These are phyloP conservation scores for Aspergillus affinis DNA, from an alignment of 495 filamentous ascomycete species.

Conservation along the genomic window DNA sequence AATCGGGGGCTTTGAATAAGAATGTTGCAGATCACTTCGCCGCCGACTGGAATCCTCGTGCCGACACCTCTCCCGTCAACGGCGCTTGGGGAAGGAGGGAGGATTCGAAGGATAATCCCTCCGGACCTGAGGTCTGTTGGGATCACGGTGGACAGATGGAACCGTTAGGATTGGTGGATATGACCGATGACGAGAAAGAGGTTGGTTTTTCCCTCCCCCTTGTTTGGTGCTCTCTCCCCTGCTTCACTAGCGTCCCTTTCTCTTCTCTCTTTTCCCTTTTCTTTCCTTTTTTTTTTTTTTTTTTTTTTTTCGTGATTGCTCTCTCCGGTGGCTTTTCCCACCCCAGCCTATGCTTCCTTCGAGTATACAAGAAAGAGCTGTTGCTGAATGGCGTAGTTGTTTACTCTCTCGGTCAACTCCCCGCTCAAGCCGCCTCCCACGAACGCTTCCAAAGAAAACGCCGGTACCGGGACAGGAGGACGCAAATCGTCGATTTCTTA, in stretches of 20 bases:
- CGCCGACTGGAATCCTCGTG: constrained; percentile 72
- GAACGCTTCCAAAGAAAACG: constrained; percentile 66
- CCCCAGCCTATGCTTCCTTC: background rate
- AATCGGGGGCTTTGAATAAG: constrained; percentile 54
- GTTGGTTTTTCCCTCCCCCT: constrained; percentile 46
- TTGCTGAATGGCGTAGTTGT: constrained; percentile 54
- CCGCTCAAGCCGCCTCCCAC: constrained; percentile 81
- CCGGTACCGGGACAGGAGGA: constrained; percentile 53
- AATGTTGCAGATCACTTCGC: constrained; percentile 71
- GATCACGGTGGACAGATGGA: constrained; percentile 70
- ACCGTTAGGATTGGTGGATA: constrained; percentile 71
- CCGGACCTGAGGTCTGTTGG: constrained; percentile 86
- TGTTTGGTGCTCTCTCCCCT: constrained; percentile 9
- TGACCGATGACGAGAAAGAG: constrained; percentile 83
- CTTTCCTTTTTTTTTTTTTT: too few species aligned
- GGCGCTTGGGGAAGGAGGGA: constrained; percentile 76
- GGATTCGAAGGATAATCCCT: constrained; percentile 61
- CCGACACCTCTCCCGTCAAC: constrained; percentile 58
- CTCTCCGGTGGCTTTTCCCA: constrained; percentile 1
- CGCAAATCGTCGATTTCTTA: constrained; percentile 79
- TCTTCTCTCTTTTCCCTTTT: background rate
- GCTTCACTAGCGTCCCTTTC: background rate
- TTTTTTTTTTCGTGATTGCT: too few species aligned
- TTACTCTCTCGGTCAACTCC: constrained; percentile 86
- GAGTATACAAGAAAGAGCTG: background rate